A percentile compares a stretch with the other conserved stretches of the same genome.
These are phyloP conservation scores for Porcisia hertigi DNA, from an alignment of 208 protist genomes.

Conservation along the genomic window DNA sequence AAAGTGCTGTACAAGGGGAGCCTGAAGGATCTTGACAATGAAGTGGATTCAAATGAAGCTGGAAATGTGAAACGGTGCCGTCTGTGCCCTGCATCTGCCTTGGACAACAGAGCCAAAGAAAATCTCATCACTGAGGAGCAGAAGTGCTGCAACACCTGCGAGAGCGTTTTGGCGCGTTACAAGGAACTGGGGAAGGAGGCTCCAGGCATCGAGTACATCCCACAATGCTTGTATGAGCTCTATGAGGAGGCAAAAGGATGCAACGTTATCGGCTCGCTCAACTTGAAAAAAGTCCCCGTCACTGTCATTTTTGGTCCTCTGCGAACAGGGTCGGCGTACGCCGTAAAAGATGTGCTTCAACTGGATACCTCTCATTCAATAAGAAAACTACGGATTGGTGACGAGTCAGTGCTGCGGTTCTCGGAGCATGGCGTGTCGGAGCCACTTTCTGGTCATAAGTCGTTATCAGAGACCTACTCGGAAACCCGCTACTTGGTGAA, in stretches of 20 bases:
- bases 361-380: constrained; percentile 69
- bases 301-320: constrained; percentile 78
- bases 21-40: constrained; percentile 12
- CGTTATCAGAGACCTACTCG: constrained; percentile 20
- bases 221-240: constrained; percentile 65
- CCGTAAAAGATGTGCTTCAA: constrained; percentile 42
- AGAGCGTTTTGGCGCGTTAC: constrained; percentile 45
- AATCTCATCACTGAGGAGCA: background rate
- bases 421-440: constrained; percentile 44
- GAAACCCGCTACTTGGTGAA: constrained; percentile 67
- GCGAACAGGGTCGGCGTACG: constrained; percentile 27
- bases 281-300: constrained; percentile 82
- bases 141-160: constrained; percentile 77
- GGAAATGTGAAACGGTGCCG: constrained; percentile 31
- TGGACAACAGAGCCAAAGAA: constrained; percentile 10
- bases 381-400: constrained; percentile 68
- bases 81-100: constrained; percentile 36
- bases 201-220: constrained; percentile 42
- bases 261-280: constrained; percentile 66
- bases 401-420: constrained; percentile 61
- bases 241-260: constrained; percentile 62
- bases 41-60: constrained; percentile 17
- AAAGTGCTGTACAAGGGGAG: constrained; percentile 33
- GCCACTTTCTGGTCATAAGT: constrained; percentile 48
- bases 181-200: constrained; percentile 16